Conservation (phyloP, 192 early-diverging fungal genomes). For the Funneliformis mosseae region DNA sequence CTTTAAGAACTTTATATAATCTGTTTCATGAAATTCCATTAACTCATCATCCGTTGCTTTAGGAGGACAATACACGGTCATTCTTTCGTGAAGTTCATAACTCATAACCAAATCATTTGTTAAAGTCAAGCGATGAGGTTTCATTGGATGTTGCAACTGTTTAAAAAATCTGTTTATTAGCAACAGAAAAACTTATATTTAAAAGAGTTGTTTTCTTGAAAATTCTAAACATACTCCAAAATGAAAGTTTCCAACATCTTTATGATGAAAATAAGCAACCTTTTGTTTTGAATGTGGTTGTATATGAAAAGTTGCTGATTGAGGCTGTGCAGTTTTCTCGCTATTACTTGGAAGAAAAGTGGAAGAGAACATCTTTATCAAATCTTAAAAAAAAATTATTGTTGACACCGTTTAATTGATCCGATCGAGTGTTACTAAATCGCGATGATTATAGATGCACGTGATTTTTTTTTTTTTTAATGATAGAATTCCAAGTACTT, state of each 20-base stretch:
- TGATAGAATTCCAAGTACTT: too few relatives aligned
- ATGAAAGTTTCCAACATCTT: constrained; percentile 80
- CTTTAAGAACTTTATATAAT: constrained; percentile 95
- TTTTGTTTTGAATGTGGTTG: constrained; percentile 60
- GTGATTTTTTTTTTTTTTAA: too few relatives aligned
- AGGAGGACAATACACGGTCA: constrained; percentile 85
- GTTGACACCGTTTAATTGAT: too few relatives aligned
- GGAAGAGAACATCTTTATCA: constrained; percentile 6
- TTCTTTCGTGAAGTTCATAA: constrained; percentile 89
- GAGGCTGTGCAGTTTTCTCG: background rate
- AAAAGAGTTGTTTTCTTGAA: background rate
- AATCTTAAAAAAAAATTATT: too few relatives aligned
- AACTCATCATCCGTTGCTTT: constrained; percentile 89
- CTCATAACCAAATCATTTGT: constrained; percentile 93
- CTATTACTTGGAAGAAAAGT: background rate
- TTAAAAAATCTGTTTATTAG: background rate
- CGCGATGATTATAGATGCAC: too few relatives aligned
- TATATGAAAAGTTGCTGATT: constrained; percentile 17
- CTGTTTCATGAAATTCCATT: constrained; percentile 90
- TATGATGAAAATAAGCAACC: constrained; percentile 77
- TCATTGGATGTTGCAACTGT: constrained; percentile 76
- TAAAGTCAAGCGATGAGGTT: constrained; percentile 92
- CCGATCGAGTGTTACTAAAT: too few relatives aligned
- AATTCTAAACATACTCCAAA: constrained; percentile 59
- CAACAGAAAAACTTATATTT: background rate